Conservation (phyloP, 345 rosid species). For the Cochlearia excelsa region DNA sequence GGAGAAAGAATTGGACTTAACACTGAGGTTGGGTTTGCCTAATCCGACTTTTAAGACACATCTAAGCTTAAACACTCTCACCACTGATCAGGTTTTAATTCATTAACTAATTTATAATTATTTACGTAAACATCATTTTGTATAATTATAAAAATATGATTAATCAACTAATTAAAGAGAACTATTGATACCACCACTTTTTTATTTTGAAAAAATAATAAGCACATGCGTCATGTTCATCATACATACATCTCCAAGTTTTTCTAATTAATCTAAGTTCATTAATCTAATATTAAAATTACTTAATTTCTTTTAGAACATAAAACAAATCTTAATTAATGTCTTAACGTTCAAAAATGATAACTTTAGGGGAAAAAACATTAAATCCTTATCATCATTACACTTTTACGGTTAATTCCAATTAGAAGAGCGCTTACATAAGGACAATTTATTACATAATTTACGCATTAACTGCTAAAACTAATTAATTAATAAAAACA, state of each 20-base stretch:
- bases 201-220: not conserved
- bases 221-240: too few relatives aligned
- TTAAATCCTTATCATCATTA: constrained; percentile 9
- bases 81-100: constrained; percentile 24
- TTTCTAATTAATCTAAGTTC: not conserved
- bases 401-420: not conserved
- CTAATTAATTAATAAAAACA: not conserved
- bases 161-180: not conserved
- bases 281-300: constrained; percentile 9
- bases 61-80: constrained; percentile 21
- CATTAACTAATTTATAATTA: not conserved
- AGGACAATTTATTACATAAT: not conserved
- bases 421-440: not conserved
- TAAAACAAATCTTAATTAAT: too few relatives aligned
- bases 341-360: not conserved
- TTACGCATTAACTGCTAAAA: constrained; percentile 5
- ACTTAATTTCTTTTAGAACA: not conserved
- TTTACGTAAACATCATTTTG: constrained; percentile 18
- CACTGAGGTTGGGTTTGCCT: constrained; percentile 36
- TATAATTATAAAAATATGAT: constrained; percentile 7
- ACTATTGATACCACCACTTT: constrained; percentile 1
- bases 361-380: not conserved
- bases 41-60: constrained; percentile 20
- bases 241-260: not conserved
- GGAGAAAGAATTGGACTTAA: constrained; percentile 29